Base-by-base conservation (phyloP, 495 filamentous ascomycete species). In the Terfezia boudieri region DNA sequence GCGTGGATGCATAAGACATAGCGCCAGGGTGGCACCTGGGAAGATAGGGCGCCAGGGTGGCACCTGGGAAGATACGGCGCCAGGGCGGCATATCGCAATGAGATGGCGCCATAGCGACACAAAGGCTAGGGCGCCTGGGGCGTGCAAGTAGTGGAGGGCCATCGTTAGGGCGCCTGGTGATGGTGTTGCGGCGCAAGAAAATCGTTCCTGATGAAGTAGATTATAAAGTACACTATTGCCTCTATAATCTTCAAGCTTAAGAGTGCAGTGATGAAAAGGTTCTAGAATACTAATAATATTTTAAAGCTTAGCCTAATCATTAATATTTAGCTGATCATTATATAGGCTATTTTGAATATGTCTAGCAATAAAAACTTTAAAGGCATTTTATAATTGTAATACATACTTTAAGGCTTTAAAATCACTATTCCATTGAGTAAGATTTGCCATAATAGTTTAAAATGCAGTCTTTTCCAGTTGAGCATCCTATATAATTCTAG, bases 351-450 rank as follows among this genome's bases (percentile, higher is more conserved):
- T 52, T 9, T 41, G 43, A 9, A 60, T 49, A 0, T 50, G 22
- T 9, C 43, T 32, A 9, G 55, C 32, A 2, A 52, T 23, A 52
- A 57, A 60, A 22, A 49, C 55, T 10, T 60, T 51, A 9, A 57
- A 14, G 8, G 36, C 49, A 17, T 60, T 55, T 22, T 37, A 20
- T 4, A 60, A 22, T 41, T 51, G n/a, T 26, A 57, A 55, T 8
- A 36, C 58, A 26, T 35, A 3, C 14, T 50, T 49, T 5, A 60
- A 46, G 41, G 51, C 38, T 20, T 55, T 55, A 55, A 49, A 51
- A 32, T 60, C 52, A 16, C 54, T 51, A n/a, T 46, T 32, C 58
- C 37, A 61, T 26, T 52, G 26, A 16, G 58, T 61, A 36, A 54
- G 20, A 38, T 51, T 54, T 1, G 23, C 46, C 22, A 53, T 9